Base-by-base conservation (phyloP, 2,329 filamentous ascomycete genomes). In the Aspergillus chevalieri region DNA sequence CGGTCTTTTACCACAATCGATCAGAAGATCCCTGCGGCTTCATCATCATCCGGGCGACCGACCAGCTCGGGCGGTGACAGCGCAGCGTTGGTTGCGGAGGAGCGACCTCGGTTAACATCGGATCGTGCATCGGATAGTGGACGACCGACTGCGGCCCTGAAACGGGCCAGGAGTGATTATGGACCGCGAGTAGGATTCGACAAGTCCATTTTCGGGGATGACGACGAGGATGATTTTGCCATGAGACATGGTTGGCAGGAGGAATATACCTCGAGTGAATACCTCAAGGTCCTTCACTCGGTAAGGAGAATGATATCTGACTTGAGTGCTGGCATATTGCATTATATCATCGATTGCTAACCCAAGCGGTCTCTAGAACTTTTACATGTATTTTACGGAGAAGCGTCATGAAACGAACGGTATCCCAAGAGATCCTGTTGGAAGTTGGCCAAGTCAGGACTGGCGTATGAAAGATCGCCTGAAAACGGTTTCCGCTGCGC, bases 331-430 rank as follows among this genome's bases (percentile, higher is more conserved):
- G 26, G 21, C 34, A 30, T 28, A 36, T 26, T 36, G 3, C 21
- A 17, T 17, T 17, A 12, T 19, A 17, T 17, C 10, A 6, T 21
- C 24, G 39, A 6, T 43, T 14, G 26, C 21, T 44, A 15, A 55
- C 57, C 50, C 55, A 47, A 57, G 52, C 52, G 54, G 50, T 49
- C n/a, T 26, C 48, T 70, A 95, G 87, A 94, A 89, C 58, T 98
- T 95, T 83, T 97, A 95, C 76, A 97, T 97, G 92, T 98, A 98
- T 73, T 98, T 88, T 70, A 96, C 92, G 55, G 93, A 98, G 71
- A 97, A 97, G 71, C 86, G 92, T 47, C 93, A 98, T 71, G 93
- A 97, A 67, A 93, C 89, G 19, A 92, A 89, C 33, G 93, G 90
- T 19, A 89, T 91, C 58, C 89, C 90, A 14, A 89, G 90, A 65